phyloP scores from a whole-genome alignment of 2,329 filamentous ascomycete species.

The Polychaeton citri region DNA sequence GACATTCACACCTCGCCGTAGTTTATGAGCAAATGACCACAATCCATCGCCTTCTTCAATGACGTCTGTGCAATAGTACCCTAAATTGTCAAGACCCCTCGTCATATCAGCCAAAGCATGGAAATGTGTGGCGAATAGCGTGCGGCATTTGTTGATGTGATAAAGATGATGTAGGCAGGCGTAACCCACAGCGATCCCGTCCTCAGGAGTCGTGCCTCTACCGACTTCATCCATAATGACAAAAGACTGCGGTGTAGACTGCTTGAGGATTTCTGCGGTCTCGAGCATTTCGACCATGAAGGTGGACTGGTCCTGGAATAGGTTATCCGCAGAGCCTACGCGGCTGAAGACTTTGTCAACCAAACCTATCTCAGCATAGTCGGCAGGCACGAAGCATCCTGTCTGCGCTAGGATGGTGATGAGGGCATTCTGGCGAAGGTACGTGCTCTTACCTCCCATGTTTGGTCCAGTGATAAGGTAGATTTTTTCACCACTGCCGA shows the following conservation, averaged over 20 bases:
- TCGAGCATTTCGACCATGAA: constrained; percentile 99
- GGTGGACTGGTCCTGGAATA: constrained; percentile 90
- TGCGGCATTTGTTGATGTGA: constrained; percentile 60
- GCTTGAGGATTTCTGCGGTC: constrained; percentile 75
- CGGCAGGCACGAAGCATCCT: constrained; percentile 82
- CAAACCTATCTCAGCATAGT: constrained; percentile 71
- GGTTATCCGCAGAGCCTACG: constrained; percentile 74
- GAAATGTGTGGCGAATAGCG: constrained; percentile 92
- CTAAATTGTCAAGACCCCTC: constrained; percentile 43
- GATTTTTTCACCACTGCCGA: constrained; percentile 63
- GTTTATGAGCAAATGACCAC: constrained; percentile 76
- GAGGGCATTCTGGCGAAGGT: constrained; percentile 86
- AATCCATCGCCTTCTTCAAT: constrained; percentile 51
- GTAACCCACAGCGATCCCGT: constrained; percentile 80
- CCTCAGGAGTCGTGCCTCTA: constrained; percentile 82
- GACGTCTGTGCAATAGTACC: constrained; percentile 80
- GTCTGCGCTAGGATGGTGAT: constrained; percentile 89
- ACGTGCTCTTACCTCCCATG: constrained; percentile 96
- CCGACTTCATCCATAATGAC: constrained; percentile 98
- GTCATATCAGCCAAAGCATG: constrained; percentile 73
- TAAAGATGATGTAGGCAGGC: constrained; percentile 78
- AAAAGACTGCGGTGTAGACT: constrained; percentile 72
- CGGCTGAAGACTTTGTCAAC: constrained; percentile 95
- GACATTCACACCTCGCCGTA: constrained; percentile 71
- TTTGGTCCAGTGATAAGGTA: constrained; percentile 72